These are phyloP conservation scores for Coemansia sp. DNA, from an alignment of 192 early-diverging fungal species.

Conservation along the genomic window DNA sequence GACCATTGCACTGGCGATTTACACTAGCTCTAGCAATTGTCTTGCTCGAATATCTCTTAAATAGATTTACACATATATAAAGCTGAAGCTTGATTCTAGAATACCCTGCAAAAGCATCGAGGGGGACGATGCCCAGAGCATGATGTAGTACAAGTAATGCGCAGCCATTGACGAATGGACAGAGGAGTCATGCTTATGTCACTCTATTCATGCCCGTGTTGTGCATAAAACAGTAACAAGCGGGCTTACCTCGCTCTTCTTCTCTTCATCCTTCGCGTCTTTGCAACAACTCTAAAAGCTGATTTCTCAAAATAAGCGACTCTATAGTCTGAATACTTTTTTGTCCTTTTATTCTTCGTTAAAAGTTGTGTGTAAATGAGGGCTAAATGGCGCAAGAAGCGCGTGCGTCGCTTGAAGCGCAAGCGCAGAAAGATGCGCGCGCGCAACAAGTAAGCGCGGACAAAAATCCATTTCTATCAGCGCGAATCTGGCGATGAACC, in stretches of 20 bases:
- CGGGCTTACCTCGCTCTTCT: background rate
- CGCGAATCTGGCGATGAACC: background rate
- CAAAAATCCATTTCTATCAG: background rate
- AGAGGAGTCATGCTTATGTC: background rate
- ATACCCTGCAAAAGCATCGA: background rate
- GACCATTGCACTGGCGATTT: too few species aligned
- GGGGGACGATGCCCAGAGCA: background rate
- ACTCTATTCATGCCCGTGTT: background rate
- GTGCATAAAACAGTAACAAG: background rate
- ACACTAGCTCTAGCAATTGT: too few species aligned
- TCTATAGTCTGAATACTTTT: background rate
- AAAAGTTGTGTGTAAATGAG: constrained; percentile 52
- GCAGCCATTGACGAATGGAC: background rate
- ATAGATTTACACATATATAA: too few species aligned
- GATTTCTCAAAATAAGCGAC: background rate
- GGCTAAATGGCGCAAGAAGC: constrained; percentile 78
- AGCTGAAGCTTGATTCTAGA: constrained; percentile 6
- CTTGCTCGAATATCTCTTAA: too few species aligned
- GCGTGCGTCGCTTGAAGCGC: constrained; percentile 68
- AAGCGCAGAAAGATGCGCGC: constrained; percentile 64
- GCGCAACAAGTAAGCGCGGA: constrained; percentile 24
- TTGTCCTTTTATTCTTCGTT: background rate
- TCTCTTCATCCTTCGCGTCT: background rate
- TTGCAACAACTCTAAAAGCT: background rate
- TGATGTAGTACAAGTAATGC: background rate